These are phyloP conservation scores for Gastrolobium bilobum DNA, from an alignment of 306 rosid genomes.

Conservation along the genomic window DNA sequence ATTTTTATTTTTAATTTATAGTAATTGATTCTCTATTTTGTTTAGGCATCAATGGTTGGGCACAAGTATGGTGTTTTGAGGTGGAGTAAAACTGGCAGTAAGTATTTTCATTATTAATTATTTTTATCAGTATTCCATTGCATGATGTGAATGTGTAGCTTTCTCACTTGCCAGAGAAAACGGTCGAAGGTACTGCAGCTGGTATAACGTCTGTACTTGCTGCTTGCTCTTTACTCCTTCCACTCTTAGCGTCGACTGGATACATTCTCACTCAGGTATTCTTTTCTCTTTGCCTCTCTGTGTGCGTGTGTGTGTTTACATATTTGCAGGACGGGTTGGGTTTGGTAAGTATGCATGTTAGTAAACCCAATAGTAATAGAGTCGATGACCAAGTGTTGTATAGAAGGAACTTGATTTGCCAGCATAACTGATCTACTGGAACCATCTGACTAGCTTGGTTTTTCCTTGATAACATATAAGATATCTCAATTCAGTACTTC, in stretches of 20 bases:
- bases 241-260: slow-evolving; percentile 89
- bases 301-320: neutral
- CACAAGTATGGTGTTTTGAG: slow-evolving; percentile 94
- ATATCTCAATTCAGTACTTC: slow-evolving; percentile 18
- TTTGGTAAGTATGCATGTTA: slow-evolving; percentile 2
- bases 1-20: neutral
- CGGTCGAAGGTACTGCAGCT: slow-evolving; percentile 98
- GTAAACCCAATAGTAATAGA: neutral
- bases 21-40: slow-evolving; percentile 25
- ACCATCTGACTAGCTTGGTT: neutral
- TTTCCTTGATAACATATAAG: neutral
- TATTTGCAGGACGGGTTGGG: neutral
- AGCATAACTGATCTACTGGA: neutral
- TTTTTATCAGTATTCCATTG: slow-evolving; percentile 41
- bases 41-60: slow-evolving; percentile 97
- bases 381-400: neutral
- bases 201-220: slow-evolving; percentile 95
- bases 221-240: slow-evolving; percentile 91
- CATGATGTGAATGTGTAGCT: slow-evolving; percentile 41
- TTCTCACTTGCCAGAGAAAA: slow-evolving; percentile 78
- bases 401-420: slow-evolving; percentile 37
- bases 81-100: slow-evolving; percentile 98
- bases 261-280: slow-evolving; percentile 86
- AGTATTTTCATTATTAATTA: slow-evolving; percentile 49
- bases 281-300: slow-evolving; percentile 41